A percentile compares a stretch with the other conserved stretches of the same genome.
These are phyloP conservation scores for Erodium maritimum DNA, from an alignment of 345 rosid species.

Conservation along the genomic window DNA sequence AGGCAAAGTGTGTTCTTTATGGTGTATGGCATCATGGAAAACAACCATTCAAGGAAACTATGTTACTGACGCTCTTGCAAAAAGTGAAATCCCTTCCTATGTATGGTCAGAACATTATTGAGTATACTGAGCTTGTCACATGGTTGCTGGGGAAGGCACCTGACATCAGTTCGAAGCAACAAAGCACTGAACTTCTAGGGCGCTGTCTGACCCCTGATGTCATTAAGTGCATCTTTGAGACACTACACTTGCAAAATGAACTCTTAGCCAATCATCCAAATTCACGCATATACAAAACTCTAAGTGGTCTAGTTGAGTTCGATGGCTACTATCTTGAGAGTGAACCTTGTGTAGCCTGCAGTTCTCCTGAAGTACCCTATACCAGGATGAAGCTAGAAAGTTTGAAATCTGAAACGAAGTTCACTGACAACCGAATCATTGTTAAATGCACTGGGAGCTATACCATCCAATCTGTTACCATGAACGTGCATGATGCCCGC, in stretches of 20 bases:
- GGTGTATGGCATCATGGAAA: slow-evolving; percentile 98
- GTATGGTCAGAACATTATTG: slow-evolving; percentile 93
- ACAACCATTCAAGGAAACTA: slow-evolving; percentile 59
- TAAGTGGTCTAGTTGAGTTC: slow-evolving; percentile 88
- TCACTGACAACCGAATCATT: slow-evolving; percentile 92
- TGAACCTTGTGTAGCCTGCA: slow-evolving; percentile 98
- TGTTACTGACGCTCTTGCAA: slow-evolving; percentile 56
- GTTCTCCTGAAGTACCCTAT: slow-evolving; percentile 97
- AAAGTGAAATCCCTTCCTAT: slow-evolving; percentile 61
- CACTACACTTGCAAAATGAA: slow-evolving; percentile 89
- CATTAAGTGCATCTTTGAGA: slow-evolving; percentile 69
- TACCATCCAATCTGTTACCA: slow-evolving; percentile 86
- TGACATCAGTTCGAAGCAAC: slow-evolving; percentile 65
- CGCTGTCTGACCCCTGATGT: slow-evolving; percentile 72
- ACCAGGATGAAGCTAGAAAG: slow-evolving; percentile 97
- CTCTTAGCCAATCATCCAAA: slow-evolving; percentile 98
- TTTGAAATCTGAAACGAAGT: slow-evolving; percentile 94
- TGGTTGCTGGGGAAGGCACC: slow-evolving; percentile 73
- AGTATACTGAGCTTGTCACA: slow-evolving; percentile 80
- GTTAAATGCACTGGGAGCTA: slow-evolving; percentile 98
- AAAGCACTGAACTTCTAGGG: slow-evolving; percentile 53
- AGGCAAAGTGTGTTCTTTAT: slow-evolving; percentile 78
- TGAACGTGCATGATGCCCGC: slow-evolving; percentile 99
- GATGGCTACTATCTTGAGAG: slow-evolving; percentile 99
- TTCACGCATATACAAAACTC: slow-evolving; percentile 87